phyloP scores from a whole-genome alignment of 2,329 filamentous ascomycete genomes.

The Colletotrichum sublineola region DNA sequence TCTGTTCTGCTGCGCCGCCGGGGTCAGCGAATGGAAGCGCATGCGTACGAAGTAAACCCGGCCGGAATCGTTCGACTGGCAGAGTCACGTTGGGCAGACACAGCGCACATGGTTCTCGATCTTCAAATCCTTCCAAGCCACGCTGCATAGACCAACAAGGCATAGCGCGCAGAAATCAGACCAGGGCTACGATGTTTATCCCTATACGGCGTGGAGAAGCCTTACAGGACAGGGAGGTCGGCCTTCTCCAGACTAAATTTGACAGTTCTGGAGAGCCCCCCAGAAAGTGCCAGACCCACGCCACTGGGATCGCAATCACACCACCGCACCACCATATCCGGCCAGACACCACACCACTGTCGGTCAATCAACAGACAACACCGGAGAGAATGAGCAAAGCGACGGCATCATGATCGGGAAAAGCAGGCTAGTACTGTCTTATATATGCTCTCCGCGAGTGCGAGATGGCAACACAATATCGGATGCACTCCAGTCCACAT shows the following conservation, averaged over 20 bases:
- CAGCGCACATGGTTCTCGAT: conserved; percentile 15
- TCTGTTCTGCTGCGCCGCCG: conserved; percentile 22
- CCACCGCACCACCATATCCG: conserved; percentile 35
- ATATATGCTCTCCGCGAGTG: conserved; percentile 26
- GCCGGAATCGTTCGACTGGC: conserved; percentile 30
- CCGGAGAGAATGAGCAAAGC: not conserved
- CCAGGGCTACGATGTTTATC: conserved; percentile 8
- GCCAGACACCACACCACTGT: conserved; percentile 37
- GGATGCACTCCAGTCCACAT: conserved; percentile 37
- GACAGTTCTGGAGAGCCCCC: conserved; percentile 8
- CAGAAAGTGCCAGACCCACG: conserved; percentile 20
- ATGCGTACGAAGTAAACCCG: conserved; percentile 29
- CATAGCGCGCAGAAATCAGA: not conserved
- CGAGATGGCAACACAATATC: conserved; percentile 4
- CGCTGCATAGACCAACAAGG: conserved; percentile 15
- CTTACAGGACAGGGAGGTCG: conserved; percentile 23
- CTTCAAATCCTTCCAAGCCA: conserved; percentile 9
- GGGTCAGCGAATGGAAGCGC: conserved; percentile 5
- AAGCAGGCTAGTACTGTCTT: conserved; percentile 20
- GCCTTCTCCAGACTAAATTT: not conserved
- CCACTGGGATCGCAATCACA: conserved; percentile 38
- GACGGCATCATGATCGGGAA: conserved; percentile 33
- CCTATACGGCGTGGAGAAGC: conserved; percentile 17
- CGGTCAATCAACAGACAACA: conserved; percentile 36
- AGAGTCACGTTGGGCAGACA: conserved; percentile 26